Evolutionary conservation across 2,329 filamentous ascomycete genomes (phyloP), one percentile per base, ranked within the genome.

Genomic region (Ceratocystis ficicola): DNA sequence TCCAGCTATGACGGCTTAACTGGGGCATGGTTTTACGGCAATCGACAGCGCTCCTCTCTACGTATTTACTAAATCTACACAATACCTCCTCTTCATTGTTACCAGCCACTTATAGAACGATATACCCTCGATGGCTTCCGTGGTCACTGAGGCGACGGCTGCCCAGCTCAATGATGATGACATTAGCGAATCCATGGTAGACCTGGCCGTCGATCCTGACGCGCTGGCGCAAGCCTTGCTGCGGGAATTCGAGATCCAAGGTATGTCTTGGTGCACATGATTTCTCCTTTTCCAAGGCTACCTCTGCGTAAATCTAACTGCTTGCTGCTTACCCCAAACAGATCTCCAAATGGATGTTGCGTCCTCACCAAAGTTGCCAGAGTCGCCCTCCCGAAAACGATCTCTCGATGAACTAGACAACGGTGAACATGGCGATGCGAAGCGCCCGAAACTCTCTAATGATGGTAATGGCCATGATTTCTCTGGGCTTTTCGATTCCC

Each of bases 371-470:
- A 57, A 57, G 52, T 28, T 57, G 28, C 52, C 46, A 44, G 65
- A 66, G 20, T 62, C 67, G 15, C 59, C 64, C 5, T 55, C 64
- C 28, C 44, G 50, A 28, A 68, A 68, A 64, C 67, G 67, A 25
- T 62, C 50, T 46, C 44, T 66, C 25, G 61, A 68, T 15, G 22
- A 52, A 6, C 55, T 41, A 20, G 64, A 68, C 36, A 55, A 46
- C 10, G 32, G 8, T n/a, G 50, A 64, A 32, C n/a, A 17, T 10
- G 52, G 28, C 50, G 67, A 66, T 41, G 44, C 64, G 30, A 68
- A 68, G 41, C 68, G 70, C 44, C 62, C 69, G 22, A 70, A 68
- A 65, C 69, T 30, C 44, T 20, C 50, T 25, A 28, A 44, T 22
- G 25, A 46, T 22, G 41, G 44, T 10, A 25, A 28, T 28, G 64